A percentile compares a stretch with the other conserved stretches of the same genome.
Evolutionary conservation across 805 yeast genomes (phyloP).

Genomic region (Candida oleophila): DNA sequence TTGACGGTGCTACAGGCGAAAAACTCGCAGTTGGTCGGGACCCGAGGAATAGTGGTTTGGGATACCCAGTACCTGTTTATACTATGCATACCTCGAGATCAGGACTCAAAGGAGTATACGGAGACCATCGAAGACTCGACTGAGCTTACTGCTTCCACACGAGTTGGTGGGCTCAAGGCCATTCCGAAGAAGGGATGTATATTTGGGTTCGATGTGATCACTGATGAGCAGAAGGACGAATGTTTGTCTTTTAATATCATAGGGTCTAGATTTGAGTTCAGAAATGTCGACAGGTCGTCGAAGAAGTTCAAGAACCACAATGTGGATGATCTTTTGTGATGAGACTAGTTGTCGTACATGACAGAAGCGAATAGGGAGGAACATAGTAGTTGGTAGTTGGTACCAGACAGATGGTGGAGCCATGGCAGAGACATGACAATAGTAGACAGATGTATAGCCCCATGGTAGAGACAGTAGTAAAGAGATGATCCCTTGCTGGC

Average conservation of each 20-base stretch:
- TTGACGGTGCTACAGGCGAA: conserved; percentile 57
- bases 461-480: no score
- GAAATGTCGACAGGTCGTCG: conserved; percentile 79
- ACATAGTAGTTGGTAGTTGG: no score
- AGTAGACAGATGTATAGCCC: no score
- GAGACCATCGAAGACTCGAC: conserved; percentile 13
- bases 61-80: conserved; percentile 76
- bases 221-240: conserved; percentile 29
- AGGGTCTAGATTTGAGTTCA: conserved; percentile 75
- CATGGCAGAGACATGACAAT: no score
- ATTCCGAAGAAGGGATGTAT: conserved; percentile 67
- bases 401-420: no score
- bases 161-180: conserved; percentile 63
- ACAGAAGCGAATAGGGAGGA: no score
- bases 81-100: conserved; percentile 49
- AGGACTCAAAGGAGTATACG: conserved; percentile 34
- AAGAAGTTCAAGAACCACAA: conserved; percentile 81
- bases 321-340: conserved; percentile 56
- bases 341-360: no score
- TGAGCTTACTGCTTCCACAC: conserved; percentile 24
- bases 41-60: conserved; percentile 76
- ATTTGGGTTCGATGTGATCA: conserved; percentile 49
- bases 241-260: conserved; percentile 60
- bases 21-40: conserved; percentile 58
- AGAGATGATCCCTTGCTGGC: no score